phyloP scores from a whole-genome alignment of 768 basidiomycete species.

The Lentinula boryana region DNA sequence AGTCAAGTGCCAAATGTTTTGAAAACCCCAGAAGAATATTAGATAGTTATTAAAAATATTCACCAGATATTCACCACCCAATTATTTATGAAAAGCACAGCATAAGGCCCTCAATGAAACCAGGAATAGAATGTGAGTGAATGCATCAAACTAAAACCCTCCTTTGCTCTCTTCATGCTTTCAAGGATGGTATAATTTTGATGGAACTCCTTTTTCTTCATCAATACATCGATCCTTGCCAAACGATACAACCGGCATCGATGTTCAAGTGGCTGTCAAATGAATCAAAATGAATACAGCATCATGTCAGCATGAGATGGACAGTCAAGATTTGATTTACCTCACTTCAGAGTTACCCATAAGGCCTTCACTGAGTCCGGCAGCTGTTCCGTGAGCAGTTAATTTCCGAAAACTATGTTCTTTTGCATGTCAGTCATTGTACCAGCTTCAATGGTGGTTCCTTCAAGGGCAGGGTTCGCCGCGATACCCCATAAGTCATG shows the following conservation, averaged over 20 bases:
- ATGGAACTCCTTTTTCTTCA: conserved; percentile 85
- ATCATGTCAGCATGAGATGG: not conserved
- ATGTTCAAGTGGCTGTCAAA: conserved; percentile 80
- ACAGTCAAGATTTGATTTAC: conserved; percentile 36
- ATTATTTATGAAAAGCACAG: too few species aligned
- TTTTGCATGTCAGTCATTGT: conserved; percentile 75
- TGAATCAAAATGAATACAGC: not conserved
- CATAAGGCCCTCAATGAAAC: too few species aligned
- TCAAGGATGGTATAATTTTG: conserved; percentile 74
- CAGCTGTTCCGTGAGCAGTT: conserved; percentile 84
- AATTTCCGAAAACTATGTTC: conserved; percentile 69
- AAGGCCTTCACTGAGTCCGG: conserved; percentile 86
- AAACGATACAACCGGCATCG: conserved; percentile 90
- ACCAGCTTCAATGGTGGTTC: conserved; percentile 84
- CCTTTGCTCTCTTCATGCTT: conserved; percentile 72
- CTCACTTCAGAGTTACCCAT: conserved; percentile 99
- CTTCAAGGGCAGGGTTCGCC: conserved; percentile 60
- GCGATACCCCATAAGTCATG: conserved; percentile 97
- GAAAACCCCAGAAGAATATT: too few species aligned
- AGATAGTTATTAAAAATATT: too few species aligned
- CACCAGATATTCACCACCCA: too few species aligned
- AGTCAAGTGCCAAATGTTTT: too few species aligned
- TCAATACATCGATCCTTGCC: conserved; percentile 94
- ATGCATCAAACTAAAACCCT: conserved; percentile 77
- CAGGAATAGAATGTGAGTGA: not conserved